A percentile compares a stretch with the other conserved stretches of the same genome.
These are phyloP conservation scores for Phenoliferia sp. DNA, from an alignment of 1,284 basidiomycete genomes.

Conservation along the genomic window DNA sequence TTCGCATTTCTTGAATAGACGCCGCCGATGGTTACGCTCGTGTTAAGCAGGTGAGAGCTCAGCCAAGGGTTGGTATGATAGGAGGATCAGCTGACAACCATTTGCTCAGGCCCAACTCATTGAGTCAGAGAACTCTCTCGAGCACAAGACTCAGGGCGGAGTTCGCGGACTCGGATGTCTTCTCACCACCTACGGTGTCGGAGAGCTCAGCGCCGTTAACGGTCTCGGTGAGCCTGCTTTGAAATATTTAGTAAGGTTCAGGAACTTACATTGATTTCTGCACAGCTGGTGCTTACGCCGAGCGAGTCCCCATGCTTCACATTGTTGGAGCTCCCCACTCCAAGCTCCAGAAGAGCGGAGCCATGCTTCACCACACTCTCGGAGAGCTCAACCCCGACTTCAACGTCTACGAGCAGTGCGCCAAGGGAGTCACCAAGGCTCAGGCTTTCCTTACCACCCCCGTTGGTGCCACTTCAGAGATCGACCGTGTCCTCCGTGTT, in stretches of 20 bases:
- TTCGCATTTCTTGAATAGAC: too few species aligned
- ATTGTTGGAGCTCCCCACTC: slow-evolving; percentile 83
- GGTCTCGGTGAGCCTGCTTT: slow-evolving; percentile 57
- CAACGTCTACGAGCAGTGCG: slow-evolving; percentile 72
- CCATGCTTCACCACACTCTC: slow-evolving; percentile 54
- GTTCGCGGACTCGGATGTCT: slow-evolving; percentile 29
- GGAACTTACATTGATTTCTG: neutral
- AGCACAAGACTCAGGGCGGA: slow-evolving; percentile 28
- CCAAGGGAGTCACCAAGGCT: slow-evolving; percentile 67
- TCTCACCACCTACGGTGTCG: slow-evolving; percentile 74
- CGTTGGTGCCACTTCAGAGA: slow-evolving; percentile 58
- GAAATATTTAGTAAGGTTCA: neutral
- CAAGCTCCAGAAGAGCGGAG: slow-evolving; percentile 54
- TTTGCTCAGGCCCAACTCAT: slow-evolving; percentile 4
- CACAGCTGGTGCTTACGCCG: slow-evolving; percentile 48
- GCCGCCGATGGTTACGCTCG: slow-evolving; percentile 94
- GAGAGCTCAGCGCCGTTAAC: slow-evolving; percentile 77
- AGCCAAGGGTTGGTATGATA: too few species aligned
- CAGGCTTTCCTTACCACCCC: slow-evolving; percentile 58
- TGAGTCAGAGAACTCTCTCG: neutral
- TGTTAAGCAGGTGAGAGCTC: slow-evolving; percentile 64
- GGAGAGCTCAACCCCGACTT: slow-evolving; percentile 56
- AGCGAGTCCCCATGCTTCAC: slow-evolving; percentile 88
- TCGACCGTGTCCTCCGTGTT: slow-evolving; percentile 72
- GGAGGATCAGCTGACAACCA: neutral